Percentiles rank a stretch among this genome's conserved stretches.
phyloP scores from a whole-genome alignment of 768 basidiomycete genomes.

The Leccinellum luteum region DNA sequence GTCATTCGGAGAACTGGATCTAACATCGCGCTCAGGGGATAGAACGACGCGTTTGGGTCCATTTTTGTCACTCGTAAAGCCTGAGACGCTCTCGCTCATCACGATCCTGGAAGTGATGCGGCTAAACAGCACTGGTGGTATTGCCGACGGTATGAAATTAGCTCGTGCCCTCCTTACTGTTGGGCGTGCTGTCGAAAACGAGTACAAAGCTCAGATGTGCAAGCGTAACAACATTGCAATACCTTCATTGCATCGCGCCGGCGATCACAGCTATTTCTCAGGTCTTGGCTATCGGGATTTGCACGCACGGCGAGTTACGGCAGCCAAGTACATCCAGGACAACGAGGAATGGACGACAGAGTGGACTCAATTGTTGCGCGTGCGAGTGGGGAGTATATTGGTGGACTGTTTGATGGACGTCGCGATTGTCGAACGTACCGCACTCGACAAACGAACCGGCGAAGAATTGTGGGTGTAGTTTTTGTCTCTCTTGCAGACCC shows the following conservation, averaged over 20 bases:
- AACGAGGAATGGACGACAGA: slow-evolving; percentile 72
- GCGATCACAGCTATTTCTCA: slow-evolving; percentile 49
- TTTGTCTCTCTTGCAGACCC: neutral
- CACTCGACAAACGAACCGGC: slow-evolving; percentile 54
- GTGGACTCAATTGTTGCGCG: slow-evolving; percentile 78
- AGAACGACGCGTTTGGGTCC: slow-evolving; percentile 47
- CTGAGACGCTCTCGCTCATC: slow-evolving; percentile 81
- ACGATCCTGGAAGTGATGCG: slow-evolving; percentile 90
- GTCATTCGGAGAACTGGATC: neutral
- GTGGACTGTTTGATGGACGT: slow-evolving; percentile 83
- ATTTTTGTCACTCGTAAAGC: slow-evolving; percentile 71
- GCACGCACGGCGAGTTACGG: slow-evolving; percentile 61
- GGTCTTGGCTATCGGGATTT: slow-evolving; percentile 58
- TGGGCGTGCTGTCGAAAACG: slow-evolving; percentile 83
- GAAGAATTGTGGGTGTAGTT: slow-evolving; percentile 51
- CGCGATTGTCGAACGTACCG: slow-evolving; percentile 69
- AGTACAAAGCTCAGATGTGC: slow-evolving; percentile 85
- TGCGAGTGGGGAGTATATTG: slow-evolving; percentile 78
- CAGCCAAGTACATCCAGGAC: slow-evolving; percentile 61
- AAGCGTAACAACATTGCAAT: slow-evolving; percentile 57
- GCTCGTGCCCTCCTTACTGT: slow-evolving; percentile 76
- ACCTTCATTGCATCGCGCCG: slow-evolving; percentile 32
- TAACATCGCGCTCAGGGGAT: slow-evolving; percentile 7
- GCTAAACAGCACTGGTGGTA: slow-evolving; percentile 69
- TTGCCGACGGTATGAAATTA: slow-evolving; percentile 87